These are phyloP conservation scores for Candida argentea DNA, from an alignment of 805 yeast genomes.

Conservation along the genomic window DNA sequence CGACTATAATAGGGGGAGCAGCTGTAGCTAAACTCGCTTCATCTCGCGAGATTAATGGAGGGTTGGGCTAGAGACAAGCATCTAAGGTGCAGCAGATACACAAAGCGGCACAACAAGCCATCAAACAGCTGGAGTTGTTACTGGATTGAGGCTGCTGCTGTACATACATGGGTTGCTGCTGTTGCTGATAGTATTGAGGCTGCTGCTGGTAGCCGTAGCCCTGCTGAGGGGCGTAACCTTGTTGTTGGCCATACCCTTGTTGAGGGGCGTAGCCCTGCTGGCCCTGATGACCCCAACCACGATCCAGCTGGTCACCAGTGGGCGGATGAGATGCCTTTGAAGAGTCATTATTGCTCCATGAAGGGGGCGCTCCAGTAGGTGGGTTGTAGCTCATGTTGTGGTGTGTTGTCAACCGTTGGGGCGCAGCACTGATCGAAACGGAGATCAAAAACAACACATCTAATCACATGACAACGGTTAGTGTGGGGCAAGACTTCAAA, in stretches of 20 bases:
- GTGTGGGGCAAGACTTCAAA: no score
- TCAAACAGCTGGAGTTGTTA: conserved; percentile 24
- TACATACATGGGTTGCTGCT: conserved; percentile 35
- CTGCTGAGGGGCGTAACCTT: conserved; percentile 12
- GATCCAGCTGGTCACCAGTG: no score
- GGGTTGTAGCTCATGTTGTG: conserved; percentile 14
- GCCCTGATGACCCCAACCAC: conserved; percentile 1
- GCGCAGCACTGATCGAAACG: no score
- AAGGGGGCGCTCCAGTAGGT: conserved; percentile 21
- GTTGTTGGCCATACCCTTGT: conserved; percentile 7
- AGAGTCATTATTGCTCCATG: conserved; percentile 9
- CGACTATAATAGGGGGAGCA: no score
- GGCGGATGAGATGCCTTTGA: no score
- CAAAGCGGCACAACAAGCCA: conserved; percentile 30
- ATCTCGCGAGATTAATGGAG: no score
- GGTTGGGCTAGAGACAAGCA: conserved; percentile 12
- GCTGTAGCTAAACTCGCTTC: no score
- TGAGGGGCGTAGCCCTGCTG: conserved; percentile 2
- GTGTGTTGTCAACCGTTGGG: no score
- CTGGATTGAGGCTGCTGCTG: conserved; percentile 25
- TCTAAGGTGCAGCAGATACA: conserved; percentile 28
- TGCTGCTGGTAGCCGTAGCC: conserved; percentile 7
- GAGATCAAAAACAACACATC: no score
- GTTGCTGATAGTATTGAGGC: conserved; percentile 26
- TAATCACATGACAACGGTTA: no score